Percentiles rank a stretch among this genome's conserved stretches.
These are phyloP conservation scores for Linnemannia hyalina DNA, from an alignment of 192 early-diverging fungal genomes.

Conservation along the genomic window DNA sequence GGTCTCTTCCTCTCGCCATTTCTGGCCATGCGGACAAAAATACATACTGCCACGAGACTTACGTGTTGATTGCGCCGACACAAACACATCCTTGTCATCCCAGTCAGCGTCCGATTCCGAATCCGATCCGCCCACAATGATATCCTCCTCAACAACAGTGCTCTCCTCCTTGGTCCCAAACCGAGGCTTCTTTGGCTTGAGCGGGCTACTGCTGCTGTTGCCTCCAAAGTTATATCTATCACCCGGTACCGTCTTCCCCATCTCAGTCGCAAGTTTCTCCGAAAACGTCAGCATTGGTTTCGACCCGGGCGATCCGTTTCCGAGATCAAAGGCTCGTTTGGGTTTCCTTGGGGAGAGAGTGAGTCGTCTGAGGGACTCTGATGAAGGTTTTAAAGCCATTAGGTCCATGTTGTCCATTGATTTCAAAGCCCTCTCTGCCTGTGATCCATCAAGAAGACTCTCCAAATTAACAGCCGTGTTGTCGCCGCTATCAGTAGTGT, in stretches of 20 bases:
- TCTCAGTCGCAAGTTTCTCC: conserved; percentile 23
- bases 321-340: not conserved
- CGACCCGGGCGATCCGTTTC: not conserved
- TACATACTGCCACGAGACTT: not conserved
- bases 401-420: conserved; percentile 12
- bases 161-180: not conserved
- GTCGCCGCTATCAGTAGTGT: not conserved
- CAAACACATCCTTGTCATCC: conserved; percentile 15
- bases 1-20: not conserved
- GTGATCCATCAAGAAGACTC: not conserved
- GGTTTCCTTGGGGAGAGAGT: conserved; percentile 41
- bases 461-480: not conserved
- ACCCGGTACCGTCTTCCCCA: not conserved
- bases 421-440: not conserved
- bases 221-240: not conserved
- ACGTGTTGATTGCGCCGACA: not conserved
- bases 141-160: not conserved
- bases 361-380: conserved; percentile 31
- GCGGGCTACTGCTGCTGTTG: not conserved
- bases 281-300: conserved; percentile 18
- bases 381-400: conserved; percentile 25
- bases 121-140: conserved; percentile 33
- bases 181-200: not conserved
- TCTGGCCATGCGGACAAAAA: not conserved
- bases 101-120: conserved; percentile 43